Base-by-base conservation (phyloP, 1,139 yeast species). In the Kluyveromyces sp. region DNA sequence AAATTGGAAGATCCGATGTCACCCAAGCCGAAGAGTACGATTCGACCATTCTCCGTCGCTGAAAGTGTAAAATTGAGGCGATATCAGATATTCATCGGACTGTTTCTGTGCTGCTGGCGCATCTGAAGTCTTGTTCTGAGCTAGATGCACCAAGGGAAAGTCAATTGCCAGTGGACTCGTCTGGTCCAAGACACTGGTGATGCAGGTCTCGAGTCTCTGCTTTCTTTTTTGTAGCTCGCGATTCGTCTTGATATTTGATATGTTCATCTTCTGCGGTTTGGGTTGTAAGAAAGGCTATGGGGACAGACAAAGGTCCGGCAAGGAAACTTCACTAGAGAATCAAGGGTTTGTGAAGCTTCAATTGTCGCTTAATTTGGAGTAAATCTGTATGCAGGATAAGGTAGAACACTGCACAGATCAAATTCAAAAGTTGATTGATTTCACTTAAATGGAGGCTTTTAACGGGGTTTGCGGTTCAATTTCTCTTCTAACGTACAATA, bases 1-100 rank as follows among this genome's bases (percentile, higher is more conserved):
- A 38, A 20, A 9, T 19, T 20, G 15, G 26, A 31, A 19, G 32
- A 30, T 3, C 30, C 41, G 35, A 16, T 31, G 41, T 34, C 32
- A 38, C 36, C 35, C 41, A 11, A 38, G 29, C 41, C 30, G 41
- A 38, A 12, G 30, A 20, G 36, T 38, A 16, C 31, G n/a, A n/a
- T 31, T 20, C 6, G 30, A 15, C 41, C 41, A 38, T 15, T 38
- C 41, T 30, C 41, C 32, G 30, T n/a, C 19, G 12, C 20, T 9
- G 36, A 38, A 38, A 13, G 31, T 34, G 20, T 38, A 38, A 20
- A 31, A 30, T 4, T 7, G 17, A 4, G 41, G 41, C 25, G 28
- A 19, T 22, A 32, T 31, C 22, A 38, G 18, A 11, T 9, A 12
- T n/a, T n/a, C 31, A 12, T 32, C 36, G 9, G 26, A 22, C 26